Evolutionary conservation across 2,329 filamentous ascomycete species (phyloP).

Genomic region (Colletotrichum spinosum): DNA sequence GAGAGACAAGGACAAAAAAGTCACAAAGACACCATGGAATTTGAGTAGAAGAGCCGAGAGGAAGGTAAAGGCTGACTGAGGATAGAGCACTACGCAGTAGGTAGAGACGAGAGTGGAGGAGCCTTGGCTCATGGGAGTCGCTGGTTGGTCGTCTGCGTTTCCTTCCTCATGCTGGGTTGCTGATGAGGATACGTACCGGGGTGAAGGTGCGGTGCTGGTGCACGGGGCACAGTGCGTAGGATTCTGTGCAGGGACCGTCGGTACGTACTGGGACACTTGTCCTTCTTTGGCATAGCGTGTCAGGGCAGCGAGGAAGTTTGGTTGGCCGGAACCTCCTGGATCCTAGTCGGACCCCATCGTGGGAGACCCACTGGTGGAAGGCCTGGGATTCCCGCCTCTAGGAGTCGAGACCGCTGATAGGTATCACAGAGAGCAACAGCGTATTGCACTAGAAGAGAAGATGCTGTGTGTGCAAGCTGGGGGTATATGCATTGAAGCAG

Average conservation of each 20-base stretch:
- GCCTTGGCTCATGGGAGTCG: background rate
- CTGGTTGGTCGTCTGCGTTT: no score
- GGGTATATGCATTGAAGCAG: no score
- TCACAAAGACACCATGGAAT: constrained; percentile 19
- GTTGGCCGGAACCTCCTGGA: constrained; percentile 20
- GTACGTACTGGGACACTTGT: no score
- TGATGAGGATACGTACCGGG: constrained; percentile 11
- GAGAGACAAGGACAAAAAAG: constrained; percentile 20
- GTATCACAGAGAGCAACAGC: constrained; percentile 7
- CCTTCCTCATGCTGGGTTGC: no score
- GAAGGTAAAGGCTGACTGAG: constrained; percentile 4
- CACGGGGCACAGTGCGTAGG: no score
- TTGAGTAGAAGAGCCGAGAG: constrained; percentile 5
- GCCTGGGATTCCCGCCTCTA: constrained; percentile 34
- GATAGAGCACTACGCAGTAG: constrained; percentile 15
- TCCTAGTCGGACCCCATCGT: background rate
- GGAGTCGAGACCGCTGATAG: constrained; percentile 31
- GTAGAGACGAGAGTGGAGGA: background rate
- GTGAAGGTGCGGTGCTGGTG: no score
- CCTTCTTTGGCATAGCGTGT: no score
- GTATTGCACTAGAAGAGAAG: constrained; percentile 3
- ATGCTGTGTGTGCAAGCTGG: no score
- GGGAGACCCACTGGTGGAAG: constrained; percentile 16
- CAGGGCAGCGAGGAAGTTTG: constrained; percentile 5
- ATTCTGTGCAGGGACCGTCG: no score